A percentile compares a stretch with the other conserved stretches of the same genome.
Conservation (phyloP, 2,329 filamentous ascomycete species). For the Pseudogymnoascus sp. region DNA sequence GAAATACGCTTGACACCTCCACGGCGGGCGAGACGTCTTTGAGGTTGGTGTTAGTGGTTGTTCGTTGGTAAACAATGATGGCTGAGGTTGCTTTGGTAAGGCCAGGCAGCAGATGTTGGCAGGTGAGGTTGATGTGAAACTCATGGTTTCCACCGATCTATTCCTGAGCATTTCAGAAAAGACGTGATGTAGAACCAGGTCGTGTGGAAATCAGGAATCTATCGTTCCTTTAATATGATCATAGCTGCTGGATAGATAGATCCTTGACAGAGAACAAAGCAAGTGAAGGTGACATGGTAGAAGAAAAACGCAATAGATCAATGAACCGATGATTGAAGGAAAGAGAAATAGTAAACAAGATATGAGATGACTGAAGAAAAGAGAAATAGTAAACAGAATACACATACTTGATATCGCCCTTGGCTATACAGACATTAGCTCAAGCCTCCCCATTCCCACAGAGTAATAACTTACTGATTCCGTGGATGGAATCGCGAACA, state of each 20-base stretch:
- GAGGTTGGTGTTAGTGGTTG: neutral
- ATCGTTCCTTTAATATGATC: neutral
- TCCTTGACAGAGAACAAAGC: neutral
- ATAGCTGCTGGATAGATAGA: neutral
- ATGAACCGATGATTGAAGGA: neutral
- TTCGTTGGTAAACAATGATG: neutral
- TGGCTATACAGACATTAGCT: constrained; percentile 35
- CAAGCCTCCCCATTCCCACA: neutral
- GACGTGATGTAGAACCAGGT: neutral
- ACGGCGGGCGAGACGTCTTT: constrained; percentile 60
- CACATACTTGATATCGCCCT: constrained; percentile 46
- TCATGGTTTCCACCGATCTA: neutral
- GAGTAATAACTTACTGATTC: constrained; percentile 41
- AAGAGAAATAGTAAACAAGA: neutral
- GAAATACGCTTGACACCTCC: constrained; percentile 73
- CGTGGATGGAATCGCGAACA: constrained; percentile 39
- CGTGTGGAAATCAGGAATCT: neutral
- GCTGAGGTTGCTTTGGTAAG: neutral
- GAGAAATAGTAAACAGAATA: neutral
- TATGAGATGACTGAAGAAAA: neutral
- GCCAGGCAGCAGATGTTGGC: neutral
- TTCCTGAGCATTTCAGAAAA: neutral
- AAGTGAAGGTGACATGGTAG: neutral
- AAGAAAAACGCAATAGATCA: neutral
- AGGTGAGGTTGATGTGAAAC: neutral